Base-by-base conservation (phyloP, 2,329 filamentous ascomycete genomes). In the Chrysoporthe cubensis region DNA sequence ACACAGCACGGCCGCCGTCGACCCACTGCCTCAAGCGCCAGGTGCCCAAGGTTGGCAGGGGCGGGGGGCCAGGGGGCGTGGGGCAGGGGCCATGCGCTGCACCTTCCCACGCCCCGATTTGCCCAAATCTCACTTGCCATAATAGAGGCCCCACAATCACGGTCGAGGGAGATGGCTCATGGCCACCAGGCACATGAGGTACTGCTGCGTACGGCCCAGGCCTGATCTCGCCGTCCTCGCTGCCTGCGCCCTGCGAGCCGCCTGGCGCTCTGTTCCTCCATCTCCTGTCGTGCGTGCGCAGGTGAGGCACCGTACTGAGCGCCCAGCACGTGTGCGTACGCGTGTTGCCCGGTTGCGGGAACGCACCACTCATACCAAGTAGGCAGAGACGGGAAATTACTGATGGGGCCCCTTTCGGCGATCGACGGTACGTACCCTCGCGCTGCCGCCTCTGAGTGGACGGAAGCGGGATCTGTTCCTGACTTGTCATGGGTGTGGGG, bases 371-470 rank as follows among this genome's bases (percentile, higher is more conserved):
- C 44, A 52, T 59, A 62, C 65, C 46, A 62, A 44, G 63, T 63
- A 68, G 62, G 66, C 65, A 57, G 48, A 52, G 58, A 62, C 62
- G 68, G 68, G 67, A 69, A 64, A 69, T 69, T 69, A 56, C 65
- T 54, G 34, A 67, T 46, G 68, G 65, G 61, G 56, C 62, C 58
- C 62, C 62, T 67, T 60, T 60, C 40, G 32, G 42, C 60, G 66
- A 61, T 63, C 52, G 61, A 2, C 56, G 42, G 40, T 69, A 69
- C 68, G 68, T 68, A 69, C 66, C 66, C 11, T 54, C 52, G 61
- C 44, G 37, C 26, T 37, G 37, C 11, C 11, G 59, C 42, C 59
- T 65, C 18, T 68, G 62, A 69, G 52, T 69, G 67, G 67, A 43
- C 54, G 26, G 37, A 21, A 18, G 14, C 16, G 52, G 18, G 26